Base-by-base conservation (phyloP, 2,329 filamentous ascomycete genomes). In the Trichophyton mentagrophytes region DNA sequence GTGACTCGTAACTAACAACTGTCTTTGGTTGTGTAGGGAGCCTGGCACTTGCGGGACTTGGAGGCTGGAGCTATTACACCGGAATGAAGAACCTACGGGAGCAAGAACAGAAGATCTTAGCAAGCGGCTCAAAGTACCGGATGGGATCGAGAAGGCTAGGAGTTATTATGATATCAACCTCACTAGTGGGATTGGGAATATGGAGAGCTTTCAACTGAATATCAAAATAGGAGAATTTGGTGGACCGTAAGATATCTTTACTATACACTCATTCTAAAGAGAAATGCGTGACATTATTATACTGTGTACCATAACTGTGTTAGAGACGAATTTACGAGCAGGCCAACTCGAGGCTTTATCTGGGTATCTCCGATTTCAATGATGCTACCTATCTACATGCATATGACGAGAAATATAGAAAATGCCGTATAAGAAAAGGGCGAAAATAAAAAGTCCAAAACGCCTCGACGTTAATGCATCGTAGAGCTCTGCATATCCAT, bases 61-160 rank as follows among this genome's bases (percentile, higher is more conserved):
- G 85, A 2, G 84, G 80, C 0, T 93, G 91, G 74, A 90, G 85
- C 72, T 91, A 90, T 74, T 78, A 84, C 63, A 88, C 86, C 2
- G 89, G 89, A 61, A 86, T 85, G 73, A 77, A 78, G 58, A 87
- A 91, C 72, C 81, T 93, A 33, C 80, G 84, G 67, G 78, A 80
- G 67, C 85, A 89, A 70, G 79, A 81, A 63, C 68, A 71, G 59
- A 67, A 69, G 62, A 89, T 91, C 64, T 74, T 89, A 62, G 78
- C 82, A 69, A 88, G 86, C 74, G 82, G 83, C 55, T 86, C 85
- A 27, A 80, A 83, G 66, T 85, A 90, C 69, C 87, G 87, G 63
- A 85, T 90, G 80, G 81, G 82, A 64, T 87, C 85, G 66, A 81
- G 88, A 62, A 82, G 81, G 67, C 67, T 84, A 42, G 87, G 86